A percentile compares a stretch with the other conserved stretches of the same genome.
phyloP scores from a whole-genome alignment of 306 rosid genomes.

The Corylus avellana region DNA sequence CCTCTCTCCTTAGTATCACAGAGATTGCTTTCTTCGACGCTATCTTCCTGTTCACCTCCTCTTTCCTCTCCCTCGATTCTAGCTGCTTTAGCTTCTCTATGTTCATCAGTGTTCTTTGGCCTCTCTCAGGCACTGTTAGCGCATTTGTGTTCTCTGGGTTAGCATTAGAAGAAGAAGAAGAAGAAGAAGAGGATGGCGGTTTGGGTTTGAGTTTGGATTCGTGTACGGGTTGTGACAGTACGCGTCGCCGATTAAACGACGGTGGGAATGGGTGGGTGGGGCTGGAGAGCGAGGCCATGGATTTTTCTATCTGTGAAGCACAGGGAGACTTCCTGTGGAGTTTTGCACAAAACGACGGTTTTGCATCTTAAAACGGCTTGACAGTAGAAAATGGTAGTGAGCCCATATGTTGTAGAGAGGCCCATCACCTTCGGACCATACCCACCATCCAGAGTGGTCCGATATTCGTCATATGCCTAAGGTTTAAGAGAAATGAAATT shows the following conservation, averaged over 20 bases:
- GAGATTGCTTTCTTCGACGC: slow-evolving; percentile 90
- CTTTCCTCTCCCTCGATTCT: slow-evolving; percentile 71
- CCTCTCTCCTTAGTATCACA: slow-evolving; percentile 76
- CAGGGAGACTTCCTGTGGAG: background rate
- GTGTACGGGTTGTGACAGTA: background rate
- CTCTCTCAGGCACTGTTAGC: slow-evolving; percentile 27
- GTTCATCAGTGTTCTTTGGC: slow-evolving; percentile 35
- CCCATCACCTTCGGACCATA: too few relatives aligned
- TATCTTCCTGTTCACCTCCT: slow-evolving; percentile 60
- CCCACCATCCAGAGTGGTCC: too few relatives aligned
- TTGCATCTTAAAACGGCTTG: background rate
- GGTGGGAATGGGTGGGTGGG: slow-evolving; percentile 32
- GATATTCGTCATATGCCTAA: too few relatives aligned
- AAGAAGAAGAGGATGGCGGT: background rate
- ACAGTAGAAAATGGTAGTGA: too few relatives aligned
- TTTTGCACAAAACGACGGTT: background rate
- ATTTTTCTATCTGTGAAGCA: background rate
- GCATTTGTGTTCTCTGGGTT: slow-evolving; percentile 16
- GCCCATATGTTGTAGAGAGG: background rate
- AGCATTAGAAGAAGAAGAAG: slow-evolving; percentile 13
- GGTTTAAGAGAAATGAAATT: too few relatives aligned
- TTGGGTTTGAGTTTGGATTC: background rate
- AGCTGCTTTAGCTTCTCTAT: slow-evolving; percentile 44
- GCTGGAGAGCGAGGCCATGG: slow-evolving; percentile 53
- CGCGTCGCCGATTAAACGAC: slow-evolving; percentile 16